Evolutionary conservation across 2,329 filamentous ascomycete genomes (phyloP).

Genomic region (Geosmithia flava): DNA sequence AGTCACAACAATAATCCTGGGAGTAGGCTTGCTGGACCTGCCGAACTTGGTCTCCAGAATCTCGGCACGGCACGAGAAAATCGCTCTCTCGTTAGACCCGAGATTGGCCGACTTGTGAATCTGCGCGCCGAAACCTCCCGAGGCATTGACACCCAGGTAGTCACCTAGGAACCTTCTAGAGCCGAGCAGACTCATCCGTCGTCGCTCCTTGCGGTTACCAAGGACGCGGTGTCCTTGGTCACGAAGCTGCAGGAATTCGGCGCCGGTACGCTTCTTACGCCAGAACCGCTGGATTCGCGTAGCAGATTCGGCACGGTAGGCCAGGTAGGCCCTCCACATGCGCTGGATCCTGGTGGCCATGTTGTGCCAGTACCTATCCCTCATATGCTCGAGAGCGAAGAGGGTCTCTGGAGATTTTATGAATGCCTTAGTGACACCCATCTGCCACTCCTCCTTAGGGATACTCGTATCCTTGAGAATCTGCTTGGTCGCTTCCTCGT

Average conservation of each 20-base stretch:
- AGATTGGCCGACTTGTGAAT: conserved; percentile 66
- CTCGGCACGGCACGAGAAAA: conserved; percentile 90
- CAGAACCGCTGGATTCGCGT: conserved; percentile 92
- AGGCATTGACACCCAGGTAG: conserved; percentile 80
- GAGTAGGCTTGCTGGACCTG: conserved; percentile 85
- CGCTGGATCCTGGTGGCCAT: conserved; percentile 97
- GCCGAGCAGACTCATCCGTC: conserved; percentile 81
- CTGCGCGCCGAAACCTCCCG: conserved; percentile 66
- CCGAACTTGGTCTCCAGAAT: conserved; percentile 89
- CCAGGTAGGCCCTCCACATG: conserved; percentile 91
- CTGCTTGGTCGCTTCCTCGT: conserved; percentile 76
- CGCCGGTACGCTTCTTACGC: conserved; percentile 83
- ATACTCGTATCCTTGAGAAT: conserved; percentile 96
- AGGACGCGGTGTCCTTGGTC: conserved; percentile 80
- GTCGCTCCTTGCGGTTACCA: conserved; percentile 75
- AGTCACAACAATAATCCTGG: conserved; percentile 74
- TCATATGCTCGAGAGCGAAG: conserved; percentile 94
- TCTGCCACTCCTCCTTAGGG: conserved; percentile 88
- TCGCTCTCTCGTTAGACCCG: conserved; percentile 55
- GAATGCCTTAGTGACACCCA: conserved; percentile 94
- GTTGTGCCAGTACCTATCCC: conserved; percentile 97
- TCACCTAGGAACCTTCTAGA: conserved; percentile 90
- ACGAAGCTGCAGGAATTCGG: conserved; percentile 77
- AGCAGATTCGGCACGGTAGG: conserved; percentile 84
- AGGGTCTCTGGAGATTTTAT: conserved; percentile 97